phyloP scores from a whole-genome alignment of 225 moss, liverwort and hornwort genomes.

The Anthoceros angustus region DNA sequence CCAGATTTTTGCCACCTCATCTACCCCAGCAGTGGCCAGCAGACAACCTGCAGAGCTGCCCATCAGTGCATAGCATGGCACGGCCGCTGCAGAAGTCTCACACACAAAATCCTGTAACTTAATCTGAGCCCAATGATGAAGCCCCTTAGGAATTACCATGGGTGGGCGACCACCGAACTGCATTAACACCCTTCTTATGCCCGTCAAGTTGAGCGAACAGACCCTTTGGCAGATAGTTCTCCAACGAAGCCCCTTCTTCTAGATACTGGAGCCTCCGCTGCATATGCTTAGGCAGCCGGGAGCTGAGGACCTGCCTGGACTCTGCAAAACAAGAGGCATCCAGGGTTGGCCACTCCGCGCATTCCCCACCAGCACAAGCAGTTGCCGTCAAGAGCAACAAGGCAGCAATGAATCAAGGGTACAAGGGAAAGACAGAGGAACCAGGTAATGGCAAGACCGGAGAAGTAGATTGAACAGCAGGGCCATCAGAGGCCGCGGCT shows the following conservation, averaged over 20 bases:
- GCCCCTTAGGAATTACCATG: slow-evolving; percentile 30
- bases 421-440: slow-evolving; percentile 17
- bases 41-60: slow-evolving; percentile 40
- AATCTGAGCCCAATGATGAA: not conserved
- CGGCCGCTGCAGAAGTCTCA: slow-evolving; percentile 6
- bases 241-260: slow-evolving; percentile 26
- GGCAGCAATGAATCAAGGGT: slow-evolving; percentile 3
- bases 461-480: slow-evolving; percentile 16
- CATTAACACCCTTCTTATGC: slow-evolving; percentile 56
- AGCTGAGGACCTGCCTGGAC: slow-evolving; percentile 42
- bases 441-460: slow-evolving; percentile 43
- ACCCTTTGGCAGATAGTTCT: slow-evolving; percentile 49
- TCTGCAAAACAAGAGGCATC: slow-evolving; percentile 8
- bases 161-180: slow-evolving; percentile 80
- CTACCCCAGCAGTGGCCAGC: slow-evolving; percentile 77
- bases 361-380: not conserved
- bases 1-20: slow-evolving; percentile 59
- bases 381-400: not conserved
- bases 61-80: not conserved
- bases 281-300: slow-evolving; percentile 35
- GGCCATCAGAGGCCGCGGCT: slow-evolving; percentile 8
- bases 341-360: not conserved
- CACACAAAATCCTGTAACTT: not conserved
- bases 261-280: slow-evolving; percentile 42
- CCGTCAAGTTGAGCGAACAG: slow-evolving; percentile 37